phyloP scores from a whole-genome alignment of 192 early-diverging fungal genomes.

The Coemansia sp. region DNA sequence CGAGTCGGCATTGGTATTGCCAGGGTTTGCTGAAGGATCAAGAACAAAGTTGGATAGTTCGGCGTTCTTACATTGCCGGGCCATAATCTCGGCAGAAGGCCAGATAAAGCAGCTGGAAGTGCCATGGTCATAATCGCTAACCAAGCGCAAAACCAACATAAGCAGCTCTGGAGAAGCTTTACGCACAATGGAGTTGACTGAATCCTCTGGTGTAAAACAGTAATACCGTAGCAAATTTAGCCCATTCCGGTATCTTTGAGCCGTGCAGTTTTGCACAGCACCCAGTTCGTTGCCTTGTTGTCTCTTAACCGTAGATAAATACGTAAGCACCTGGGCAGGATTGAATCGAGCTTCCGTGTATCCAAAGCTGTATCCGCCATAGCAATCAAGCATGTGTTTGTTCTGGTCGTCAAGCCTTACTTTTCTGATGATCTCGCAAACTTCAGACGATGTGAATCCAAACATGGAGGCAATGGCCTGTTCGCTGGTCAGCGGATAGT shows the following conservation, averaged over 20 bases:
- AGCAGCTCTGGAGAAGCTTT: background rate
- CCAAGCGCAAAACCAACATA: background rate
- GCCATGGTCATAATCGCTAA: background rate
- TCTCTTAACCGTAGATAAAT: background rate
- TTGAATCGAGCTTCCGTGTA: background rate
- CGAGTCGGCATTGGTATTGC: background rate
- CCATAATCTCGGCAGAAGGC: background rate
- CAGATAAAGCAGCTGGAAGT: background rate
- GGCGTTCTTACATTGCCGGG: background rate
- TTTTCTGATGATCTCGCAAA: background rate
- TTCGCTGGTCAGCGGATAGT: background rate
- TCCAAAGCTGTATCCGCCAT: slow-evolving; percentile 5
- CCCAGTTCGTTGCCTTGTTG: background rate
- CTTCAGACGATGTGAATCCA: background rate
- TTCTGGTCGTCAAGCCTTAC: too few relatives aligned
- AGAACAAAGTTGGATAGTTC: slow-evolving; percentile 1
- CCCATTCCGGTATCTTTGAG: background rate
- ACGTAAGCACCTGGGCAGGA: background rate
- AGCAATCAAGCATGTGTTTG: background rate
- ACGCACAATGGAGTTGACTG: background rate
- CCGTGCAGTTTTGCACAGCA: background rate
- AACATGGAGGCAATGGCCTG: slow-evolving; percentile 3
- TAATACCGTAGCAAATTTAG: background rate
- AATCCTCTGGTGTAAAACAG: background rate
- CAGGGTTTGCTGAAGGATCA: background rate